Evolutionary conservation across 108 stramenopile genomes (phyloP).

Genomic region (Nannochloropsis granulata): DNA sequence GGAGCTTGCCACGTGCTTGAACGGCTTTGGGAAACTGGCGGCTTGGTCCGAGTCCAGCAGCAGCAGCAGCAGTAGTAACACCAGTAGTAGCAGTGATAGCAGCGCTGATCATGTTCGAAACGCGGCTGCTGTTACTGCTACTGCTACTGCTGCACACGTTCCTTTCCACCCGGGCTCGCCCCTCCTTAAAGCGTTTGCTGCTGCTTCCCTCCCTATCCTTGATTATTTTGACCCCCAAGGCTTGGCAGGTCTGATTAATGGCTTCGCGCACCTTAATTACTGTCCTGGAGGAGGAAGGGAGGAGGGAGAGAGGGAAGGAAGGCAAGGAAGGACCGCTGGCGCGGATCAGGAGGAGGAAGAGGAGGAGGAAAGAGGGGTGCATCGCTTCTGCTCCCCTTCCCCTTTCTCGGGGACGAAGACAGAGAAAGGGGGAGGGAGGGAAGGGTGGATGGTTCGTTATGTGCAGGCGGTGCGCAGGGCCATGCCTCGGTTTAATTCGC

Average conservation of each 20-base stretch:
- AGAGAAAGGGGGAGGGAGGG: neutral
- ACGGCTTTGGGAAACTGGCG: neutral
- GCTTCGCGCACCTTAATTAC: neutral
- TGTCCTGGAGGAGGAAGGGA: neutral
- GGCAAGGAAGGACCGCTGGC: neutral
- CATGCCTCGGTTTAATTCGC: neutral
- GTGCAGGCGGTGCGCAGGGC: neutral
- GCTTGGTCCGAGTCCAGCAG: no score
- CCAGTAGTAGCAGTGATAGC: no score
- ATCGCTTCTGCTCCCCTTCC: no score
- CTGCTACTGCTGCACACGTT: neutral
- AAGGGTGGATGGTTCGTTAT: neutral
- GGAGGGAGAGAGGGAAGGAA: neutral
- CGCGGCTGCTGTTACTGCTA: no score
- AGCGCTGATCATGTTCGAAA: no score
- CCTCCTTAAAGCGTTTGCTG: neutral
- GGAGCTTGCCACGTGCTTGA: neutral
- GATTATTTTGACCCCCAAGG: neutral
- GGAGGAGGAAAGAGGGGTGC: neutral
- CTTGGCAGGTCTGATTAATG: neutral
- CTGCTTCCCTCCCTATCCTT: neutral
- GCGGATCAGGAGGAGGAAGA: neutral
- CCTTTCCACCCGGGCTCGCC: neutral
- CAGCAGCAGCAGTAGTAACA: no score
- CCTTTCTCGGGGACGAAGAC: neutral